Base-by-base conservation (phyloP, 1,284 basidiomycete genomes). In the Rhodotorula glutinis region DNA sequence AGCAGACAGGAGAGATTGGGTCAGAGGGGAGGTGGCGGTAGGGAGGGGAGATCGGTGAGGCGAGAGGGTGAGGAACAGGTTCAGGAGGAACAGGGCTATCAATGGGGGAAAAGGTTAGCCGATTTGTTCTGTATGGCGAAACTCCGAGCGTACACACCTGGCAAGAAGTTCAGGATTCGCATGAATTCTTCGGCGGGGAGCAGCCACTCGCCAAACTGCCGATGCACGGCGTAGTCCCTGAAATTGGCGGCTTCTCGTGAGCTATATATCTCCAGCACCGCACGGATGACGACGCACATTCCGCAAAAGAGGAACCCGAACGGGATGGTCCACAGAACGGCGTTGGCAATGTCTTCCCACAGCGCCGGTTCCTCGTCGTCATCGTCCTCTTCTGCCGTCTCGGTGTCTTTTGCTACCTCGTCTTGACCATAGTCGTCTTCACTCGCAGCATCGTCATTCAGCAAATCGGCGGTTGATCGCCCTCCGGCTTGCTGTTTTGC, bases 301-400 rank as follows among this genome's bases (percentile, higher is more conserved):
- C 66, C 66, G 25, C 53, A 55, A 51, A 62, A 74, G 14, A 70
- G 55, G 74, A 76, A 60, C 4, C 56, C 66, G 53, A 71, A 71
- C 30, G 67, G 71, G 27, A 72, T 47, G 23, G 56, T 69, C 60
- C 67, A 66, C 33, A 71, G 59, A 2, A 68, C 53, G 0, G 66
- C 62, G 23, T 61, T 62, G 10, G 53, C 65, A 9, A 66, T 19
- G 49, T 68, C 66, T 25, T 68, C 66, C 66, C 66, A 68, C 47
- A 68, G 53, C 23, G 33, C 92, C 84, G 98, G 97, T 79, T 98
- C 98, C 65, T 92, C 93, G 57, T 61, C 62, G 8, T 25, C 53
- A 16, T 57, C 44, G 33, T 38, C 33, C 7, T 38, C 33, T 11
- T 38, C 33, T 5, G 11, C 58, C 0, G 23, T 38, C 25, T 55